phyloP scores from a whole-genome alignment of 2,329 filamentous ascomycete genomes.

The Fusarium veterinarium region DNA sequence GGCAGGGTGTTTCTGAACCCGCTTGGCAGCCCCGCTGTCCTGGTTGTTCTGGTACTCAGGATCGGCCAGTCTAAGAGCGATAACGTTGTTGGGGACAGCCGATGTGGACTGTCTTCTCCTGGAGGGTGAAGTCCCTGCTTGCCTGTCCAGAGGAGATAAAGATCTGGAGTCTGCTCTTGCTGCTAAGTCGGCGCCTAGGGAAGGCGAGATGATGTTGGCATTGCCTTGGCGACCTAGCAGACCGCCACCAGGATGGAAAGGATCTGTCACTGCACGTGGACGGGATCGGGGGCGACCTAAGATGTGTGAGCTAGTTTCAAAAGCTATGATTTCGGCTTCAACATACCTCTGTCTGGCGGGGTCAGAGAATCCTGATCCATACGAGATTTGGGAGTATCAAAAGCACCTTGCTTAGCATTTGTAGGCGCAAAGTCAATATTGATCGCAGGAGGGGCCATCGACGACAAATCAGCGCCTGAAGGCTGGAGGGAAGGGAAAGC shows the following conservation, averaged over 20 bases:
- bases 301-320: slow-evolving; percentile 28
- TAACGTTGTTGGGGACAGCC: slow-evolving; percentile 70
- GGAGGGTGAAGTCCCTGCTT: slow-evolving; percentile 52
- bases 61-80: slow-evolving; percentile 92
- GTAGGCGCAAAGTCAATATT: slow-evolving; percentile 92
- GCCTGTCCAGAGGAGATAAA: slow-evolving; percentile 69
- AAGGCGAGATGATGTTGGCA: slow-evolving; percentile 61
- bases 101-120: slow-evolving; percentile 71
- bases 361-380: slow-evolving; percentile 83
- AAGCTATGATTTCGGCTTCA: neutral
- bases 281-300: slow-evolving; percentile 61
- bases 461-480: slow-evolving; percentile 68
- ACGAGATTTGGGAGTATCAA: slow-evolving; percentile 67
- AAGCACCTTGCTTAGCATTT: slow-evolving; percentile 58
- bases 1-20: slow-evolving; percentile 96
- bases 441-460: slow-evolving; percentile 91
- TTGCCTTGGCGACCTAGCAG: slow-evolving; percentile 55
- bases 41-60: slow-evolving; percentile 81
- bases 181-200: slow-evolving; percentile 58
- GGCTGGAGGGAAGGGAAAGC: slow-evolving; percentile 65
- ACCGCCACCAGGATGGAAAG: slow-evolving; percentile 63
- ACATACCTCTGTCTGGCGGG: slow-evolving; percentile 77
- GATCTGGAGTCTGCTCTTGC: slow-evolving; percentile 63
- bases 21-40: slow-evolving; percentile 72
- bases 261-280: slow-evolving; percentile 69